phyloP scores from a whole-genome alignment of 2,329 filamentous ascomycete genomes.

The Fusarium concolor region DNA sequence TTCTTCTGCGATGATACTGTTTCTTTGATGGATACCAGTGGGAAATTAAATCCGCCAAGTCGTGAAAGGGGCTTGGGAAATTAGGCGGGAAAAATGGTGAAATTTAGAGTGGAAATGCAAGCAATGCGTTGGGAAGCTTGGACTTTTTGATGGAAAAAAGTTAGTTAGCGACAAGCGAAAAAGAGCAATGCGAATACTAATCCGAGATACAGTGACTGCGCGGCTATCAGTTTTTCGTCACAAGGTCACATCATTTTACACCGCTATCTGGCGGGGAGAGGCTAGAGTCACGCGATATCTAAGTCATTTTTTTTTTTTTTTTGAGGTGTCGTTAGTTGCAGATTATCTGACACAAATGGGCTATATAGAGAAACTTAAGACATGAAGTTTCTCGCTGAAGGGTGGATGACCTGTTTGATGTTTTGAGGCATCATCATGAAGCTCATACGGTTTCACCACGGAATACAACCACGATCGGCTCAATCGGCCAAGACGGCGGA shows the following conservation, averaged over 20 bases:
- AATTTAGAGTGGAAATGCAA: not conserved
- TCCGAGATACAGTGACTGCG: not conserved
- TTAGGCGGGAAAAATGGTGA: slow-evolving; percentile 1
- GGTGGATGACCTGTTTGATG: not conserved
- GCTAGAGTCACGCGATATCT: slow-evolving; percentile 17
- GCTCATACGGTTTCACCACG: slow-evolving; percentile 8
- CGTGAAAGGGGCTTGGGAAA: slow-evolving; percentile 17
- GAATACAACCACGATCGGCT: slow-evolving; percentile 1
- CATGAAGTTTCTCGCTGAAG: not conserved
- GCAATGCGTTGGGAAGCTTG: not conserved
- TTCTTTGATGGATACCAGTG: not conserved
- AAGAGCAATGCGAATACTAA: slow-evolving; percentile 7
- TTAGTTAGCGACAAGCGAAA: slow-evolving; percentile 2
- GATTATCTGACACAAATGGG: not conserved
- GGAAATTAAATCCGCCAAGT: slow-evolving; percentile 5
- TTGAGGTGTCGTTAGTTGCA: not conserved
- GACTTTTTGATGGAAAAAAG: not conserved
- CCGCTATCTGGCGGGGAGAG: slow-evolving; percentile 6
- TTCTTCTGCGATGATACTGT: too few species aligned
- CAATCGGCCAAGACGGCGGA: not conserved
- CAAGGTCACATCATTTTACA: slow-evolving; percentile 16
- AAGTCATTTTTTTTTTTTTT: too few species aligned
- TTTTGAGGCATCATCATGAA: slow-evolving; percentile 1
- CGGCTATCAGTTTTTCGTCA: slow-evolving; percentile 1
- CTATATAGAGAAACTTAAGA: not conserved